These are phyloP conservation scores for Pneumocystis sp. DNA, from an alignment of 1,139 yeast genomes.

Conservation along the genomic window DNA sequence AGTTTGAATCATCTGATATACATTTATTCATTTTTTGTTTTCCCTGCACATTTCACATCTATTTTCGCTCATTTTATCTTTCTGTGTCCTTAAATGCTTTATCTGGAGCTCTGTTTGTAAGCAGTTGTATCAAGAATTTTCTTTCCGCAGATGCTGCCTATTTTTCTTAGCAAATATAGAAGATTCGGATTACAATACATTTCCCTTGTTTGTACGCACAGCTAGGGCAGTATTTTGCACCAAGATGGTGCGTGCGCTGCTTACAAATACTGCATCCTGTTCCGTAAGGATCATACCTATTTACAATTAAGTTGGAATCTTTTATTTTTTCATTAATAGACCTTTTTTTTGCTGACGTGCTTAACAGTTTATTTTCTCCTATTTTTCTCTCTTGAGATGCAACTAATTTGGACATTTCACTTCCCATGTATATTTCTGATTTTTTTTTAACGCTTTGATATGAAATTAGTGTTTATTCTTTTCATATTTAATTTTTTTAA, in stretches of 20 bases:
- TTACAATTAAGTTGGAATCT: background rate
- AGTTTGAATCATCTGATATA: background rate
- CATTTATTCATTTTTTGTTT: background rate
- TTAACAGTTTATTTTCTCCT: background rate
- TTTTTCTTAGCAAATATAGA: background rate
- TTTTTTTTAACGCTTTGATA: background rate
- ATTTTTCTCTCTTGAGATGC: background rate
- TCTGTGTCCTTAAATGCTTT: background rate
- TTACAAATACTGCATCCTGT: background rate
- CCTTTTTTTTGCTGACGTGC: background rate
- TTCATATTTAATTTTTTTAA: background rate
- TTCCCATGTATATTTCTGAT: background rate
- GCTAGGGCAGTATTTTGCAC: background rate
- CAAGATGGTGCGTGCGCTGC: background rate
- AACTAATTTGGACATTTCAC: background rate
- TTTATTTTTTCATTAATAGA: background rate
- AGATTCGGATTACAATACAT: background rate
- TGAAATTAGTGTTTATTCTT: background rate
- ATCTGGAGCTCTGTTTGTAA: background rate
- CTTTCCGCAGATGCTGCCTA: background rate
- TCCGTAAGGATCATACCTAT: background rate
- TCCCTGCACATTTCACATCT: background rate
- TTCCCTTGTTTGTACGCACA: conserved; percentile 1
- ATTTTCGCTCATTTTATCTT: background rate
- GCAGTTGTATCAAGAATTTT: background rate